Conservation (phyloP, 495 filamentous ascomycete species). For the Daldinia caldariorum region DNA sequence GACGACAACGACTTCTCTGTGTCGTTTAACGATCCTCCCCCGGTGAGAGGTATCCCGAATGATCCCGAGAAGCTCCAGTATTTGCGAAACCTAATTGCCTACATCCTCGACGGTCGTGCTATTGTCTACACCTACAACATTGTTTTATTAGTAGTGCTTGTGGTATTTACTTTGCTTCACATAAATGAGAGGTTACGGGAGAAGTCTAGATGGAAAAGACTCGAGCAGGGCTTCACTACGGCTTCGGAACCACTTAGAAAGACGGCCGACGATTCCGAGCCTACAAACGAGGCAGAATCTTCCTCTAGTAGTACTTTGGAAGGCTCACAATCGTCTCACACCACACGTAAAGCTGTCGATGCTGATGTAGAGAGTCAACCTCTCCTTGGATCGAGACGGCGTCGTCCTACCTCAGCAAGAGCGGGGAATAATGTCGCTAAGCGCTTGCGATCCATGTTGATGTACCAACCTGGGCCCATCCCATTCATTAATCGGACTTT, state of each 20-base stretch:
- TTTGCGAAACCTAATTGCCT: conserved; percentile 45
- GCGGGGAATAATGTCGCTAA: conserved; percentile 11
- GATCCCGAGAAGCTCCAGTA: conserved; percentile 51
- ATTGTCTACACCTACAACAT: conserved; percentile 52
- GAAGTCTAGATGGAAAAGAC: conserved; percentile 35
- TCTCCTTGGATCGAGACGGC: conserved; percentile 33
- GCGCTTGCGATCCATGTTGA: conserved; percentile 49
- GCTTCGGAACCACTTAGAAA: conserved; percentile 13
- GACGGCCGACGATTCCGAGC: conserved; percentile 30
- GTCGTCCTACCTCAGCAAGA: conserved; percentile 8
- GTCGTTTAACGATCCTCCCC: conserved; percentile 11
- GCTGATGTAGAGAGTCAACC: conserved; percentile 42
- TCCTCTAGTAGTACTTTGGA: conserved; percentile 45
- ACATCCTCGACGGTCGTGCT: conserved; percentile 47
- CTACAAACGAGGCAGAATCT: conserved; percentile 29
- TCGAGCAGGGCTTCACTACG: conserved; percentile 20
- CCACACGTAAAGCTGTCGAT: conserved; percentile 33
- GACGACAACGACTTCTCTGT: conserved; percentile 23
- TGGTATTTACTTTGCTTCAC: conserved; percentile 45
- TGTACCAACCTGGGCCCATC: conserved; percentile 64
- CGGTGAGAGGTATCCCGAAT: conserved; percentile 20
- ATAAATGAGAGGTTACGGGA: conserved; percentile 36
- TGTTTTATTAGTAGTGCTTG: conserved; percentile 45
- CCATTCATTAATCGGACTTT: conserved; percentile 64
- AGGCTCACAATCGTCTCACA: conserved; percentile 30